phyloP scores from a whole-genome alignment of 352 stramenopile species.

The Phytophthora ohioensis region DNA sequence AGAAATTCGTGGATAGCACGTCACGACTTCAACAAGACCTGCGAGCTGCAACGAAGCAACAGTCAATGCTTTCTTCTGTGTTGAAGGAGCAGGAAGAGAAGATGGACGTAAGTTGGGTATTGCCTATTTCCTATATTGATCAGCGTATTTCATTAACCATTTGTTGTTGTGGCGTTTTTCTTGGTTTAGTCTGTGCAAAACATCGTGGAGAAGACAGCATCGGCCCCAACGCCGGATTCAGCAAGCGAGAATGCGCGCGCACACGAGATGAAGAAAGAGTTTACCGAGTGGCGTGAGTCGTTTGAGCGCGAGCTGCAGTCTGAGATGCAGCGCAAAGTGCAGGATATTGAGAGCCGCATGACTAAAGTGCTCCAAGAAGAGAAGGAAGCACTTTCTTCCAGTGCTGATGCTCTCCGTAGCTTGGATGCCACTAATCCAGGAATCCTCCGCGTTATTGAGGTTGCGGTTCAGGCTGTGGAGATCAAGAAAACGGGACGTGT shows the following conservation, averaged over 20 bases:
- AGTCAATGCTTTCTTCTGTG: slow-evolving; percentile 35
- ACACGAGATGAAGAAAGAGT: slow-evolving; percentile 40
- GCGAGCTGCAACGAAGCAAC: slow-evolving; percentile 34
- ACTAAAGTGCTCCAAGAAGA: slow-evolving; percentile 65
- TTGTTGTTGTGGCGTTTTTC: neutral
- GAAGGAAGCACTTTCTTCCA: slow-evolving; percentile 63
- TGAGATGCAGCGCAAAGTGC: slow-evolving; percentile 61
- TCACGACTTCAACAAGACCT: slow-evolving; percentile 47
- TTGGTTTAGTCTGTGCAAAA: slow-evolving; percentile 34
- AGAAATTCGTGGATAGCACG: slow-evolving; percentile 56
- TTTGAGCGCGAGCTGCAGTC: slow-evolving; percentile 52
- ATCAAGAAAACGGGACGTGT: slow-evolving; percentile 65
- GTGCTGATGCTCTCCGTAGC: slow-evolving; percentile 55
- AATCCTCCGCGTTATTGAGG: slow-evolving; percentile 48
- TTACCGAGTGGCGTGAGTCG: slow-evolving; percentile 41
- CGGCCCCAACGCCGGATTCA: slow-evolving; percentile 4
- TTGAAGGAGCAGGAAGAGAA: slow-evolving; percentile 54
- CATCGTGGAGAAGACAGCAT: slow-evolving; percentile 31
- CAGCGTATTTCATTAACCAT: slow-evolving; percentile 14
- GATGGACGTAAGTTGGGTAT: slow-evolving; percentile 45
- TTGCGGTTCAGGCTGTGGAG: slow-evolving; percentile 66
- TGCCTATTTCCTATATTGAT: neutral
- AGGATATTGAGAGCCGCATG: slow-evolving; percentile 68
- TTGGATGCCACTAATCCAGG: slow-evolving; percentile 65
- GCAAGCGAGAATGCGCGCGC: slow-evolving; percentile 12